Evolutionary conservation across 352 stramenopile genomes (phyloP), one percentile per base, ranked within the genome.

Genomic region (Thraustochytrium aureum): DNA sequence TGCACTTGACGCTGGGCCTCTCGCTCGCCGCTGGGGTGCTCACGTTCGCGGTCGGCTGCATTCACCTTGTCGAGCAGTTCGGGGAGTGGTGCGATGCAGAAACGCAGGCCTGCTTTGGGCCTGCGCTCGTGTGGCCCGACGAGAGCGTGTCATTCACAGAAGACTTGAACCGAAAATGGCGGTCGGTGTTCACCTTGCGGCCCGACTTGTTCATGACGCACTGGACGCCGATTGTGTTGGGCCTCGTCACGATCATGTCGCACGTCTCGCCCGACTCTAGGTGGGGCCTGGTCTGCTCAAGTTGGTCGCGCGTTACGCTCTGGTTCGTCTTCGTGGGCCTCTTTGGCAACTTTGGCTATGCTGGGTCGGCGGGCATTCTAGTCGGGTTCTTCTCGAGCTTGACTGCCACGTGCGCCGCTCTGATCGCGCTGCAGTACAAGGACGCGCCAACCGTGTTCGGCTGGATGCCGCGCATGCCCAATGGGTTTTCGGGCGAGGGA

Each of bases 321-420:
- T 75, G 66, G 66, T 43, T 62, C 39, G 35, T 65, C 32, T 75
- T 75, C 52, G 54, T 75, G 1, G 42, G 42, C 6, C 20, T 75
- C 1, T 75, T 50, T 33, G 45, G 66, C 32, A 42, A 20, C 66
- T 74, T 75, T 74, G 66, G 47, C 47, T 75, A 75, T 35, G 66
- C 66, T 7, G 66, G 66, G 12, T 50, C 50, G 33, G 37, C 65
- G 33, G 66, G 66, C 45, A 75, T 75, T 30, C 3, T 75, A 1
- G 66, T 75, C 6, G 66, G 45, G 3, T 43, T 75, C 45, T 4
- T 75, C 12, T 7, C 41, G 32, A n/a, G 32, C 5, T 41, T 75
- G 30, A 26, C 52, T 6, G 66, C 47, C 47, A 37, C n/a, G 43
- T 14, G 62, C n/a, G 45, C 45, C 6, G 37, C 41, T 30, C 10